These are phyloP conservation scores for Alternaria sp. DNA, from an alignment of 2,329 filamentous ascomycete species.

Conservation along the genomic window DNA sequence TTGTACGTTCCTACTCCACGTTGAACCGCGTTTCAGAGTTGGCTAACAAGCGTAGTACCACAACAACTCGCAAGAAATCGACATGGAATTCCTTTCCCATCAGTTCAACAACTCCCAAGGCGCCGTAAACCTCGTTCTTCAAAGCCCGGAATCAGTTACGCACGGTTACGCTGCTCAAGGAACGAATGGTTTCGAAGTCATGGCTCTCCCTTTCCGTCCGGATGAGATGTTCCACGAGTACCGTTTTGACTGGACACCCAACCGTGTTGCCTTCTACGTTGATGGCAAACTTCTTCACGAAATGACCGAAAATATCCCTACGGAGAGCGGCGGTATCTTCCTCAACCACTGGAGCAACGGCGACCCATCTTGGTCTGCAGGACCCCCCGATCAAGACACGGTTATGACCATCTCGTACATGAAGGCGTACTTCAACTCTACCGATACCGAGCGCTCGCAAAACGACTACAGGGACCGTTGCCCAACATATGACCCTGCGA, in stretches of 20 bases:
- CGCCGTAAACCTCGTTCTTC: conserved; percentile 78
- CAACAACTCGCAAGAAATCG: conserved; percentile 82
- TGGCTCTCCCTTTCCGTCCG: conserved; percentile 72
- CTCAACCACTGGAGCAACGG: conserved; percentile 83
- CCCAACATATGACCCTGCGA: conserved; percentile 35
- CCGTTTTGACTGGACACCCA: conserved; percentile 76
- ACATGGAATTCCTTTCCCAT: conserved; percentile 79
- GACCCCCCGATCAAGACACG: conserved; percentile 71
- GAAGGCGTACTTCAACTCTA: conserved; percentile 83
- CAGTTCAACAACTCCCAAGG: conserved; percentile 68
- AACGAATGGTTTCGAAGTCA: conserved; percentile 66
- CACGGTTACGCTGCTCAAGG: conserved; percentile 70
- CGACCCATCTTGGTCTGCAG: conserved; percentile 74
- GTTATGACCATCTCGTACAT: conserved; percentile 73
- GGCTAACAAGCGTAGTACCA: conserved; percentile 65
- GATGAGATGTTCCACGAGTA: conserved; percentile 76
- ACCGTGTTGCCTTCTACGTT: conserved; percentile 72
- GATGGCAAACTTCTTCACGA: conserved; percentile 67
- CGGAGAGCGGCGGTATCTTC: conserved; percentile 70
- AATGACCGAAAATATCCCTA: conserved; percentile 68
- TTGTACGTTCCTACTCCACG: conserved; percentile 60
- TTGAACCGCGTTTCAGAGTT: not conserved
- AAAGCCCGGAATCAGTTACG: conserved; percentile 67
- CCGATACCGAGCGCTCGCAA: conserved; percentile 47
- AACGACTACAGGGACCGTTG: conserved; percentile 46